phyloP scores from a whole-genome alignment of 352 stramenopile species.

The Globisporangium parvum region DNA sequence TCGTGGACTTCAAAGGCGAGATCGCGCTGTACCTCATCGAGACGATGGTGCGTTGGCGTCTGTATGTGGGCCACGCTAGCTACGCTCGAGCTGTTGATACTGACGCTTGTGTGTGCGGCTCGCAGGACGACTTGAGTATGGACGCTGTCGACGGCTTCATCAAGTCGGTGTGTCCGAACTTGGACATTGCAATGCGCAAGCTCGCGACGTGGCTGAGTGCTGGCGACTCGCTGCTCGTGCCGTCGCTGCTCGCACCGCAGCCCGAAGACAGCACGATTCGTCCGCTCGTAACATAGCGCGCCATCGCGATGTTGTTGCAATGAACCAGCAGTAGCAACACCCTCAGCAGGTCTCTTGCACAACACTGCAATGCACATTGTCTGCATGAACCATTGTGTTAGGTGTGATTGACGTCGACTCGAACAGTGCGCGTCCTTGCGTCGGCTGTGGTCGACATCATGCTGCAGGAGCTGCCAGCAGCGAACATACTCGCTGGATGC shows the following conservation, averaged over 20 bases:
- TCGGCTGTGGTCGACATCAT: too few species aligned
- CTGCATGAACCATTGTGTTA: too few species aligned
- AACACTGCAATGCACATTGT: too few species aligned
- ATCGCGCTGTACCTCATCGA: conserved; percentile 84
- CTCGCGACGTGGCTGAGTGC: conserved; percentile 59
- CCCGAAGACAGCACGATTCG: conserved; percentile 7
- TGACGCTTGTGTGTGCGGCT: background rate
- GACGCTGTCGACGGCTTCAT: conserved; percentile 81
- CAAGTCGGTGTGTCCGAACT: conserved; percentile 83
- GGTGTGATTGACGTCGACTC: too few species aligned
- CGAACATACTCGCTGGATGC: too few species aligned
- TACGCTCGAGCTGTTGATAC: too few species aligned
- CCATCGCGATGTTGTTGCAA: background rate
- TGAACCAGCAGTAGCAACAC: too few species aligned
- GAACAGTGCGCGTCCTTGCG: too few species aligned
- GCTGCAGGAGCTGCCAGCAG: too few species aligned
- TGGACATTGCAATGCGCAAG: conserved; percentile 79
- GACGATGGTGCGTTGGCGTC: conserved; percentile 56
- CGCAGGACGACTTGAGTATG: conserved; percentile 53
- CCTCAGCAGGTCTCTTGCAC: too few species aligned
- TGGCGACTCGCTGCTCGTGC: conserved; percentile 11
- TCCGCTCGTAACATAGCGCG: conserved; percentile 9
- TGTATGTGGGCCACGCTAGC: background rate
- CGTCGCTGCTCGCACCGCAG: conserved; percentile 13
- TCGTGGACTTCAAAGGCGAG: conserved; percentile 87